Percentiles rank a stretch among this genome's conserved stretches.
These are phyloP conservation scores for Zangia roseola DNA, from an alignment of 768 basidiomycete genomes.

Conservation along the genomic window DNA sequence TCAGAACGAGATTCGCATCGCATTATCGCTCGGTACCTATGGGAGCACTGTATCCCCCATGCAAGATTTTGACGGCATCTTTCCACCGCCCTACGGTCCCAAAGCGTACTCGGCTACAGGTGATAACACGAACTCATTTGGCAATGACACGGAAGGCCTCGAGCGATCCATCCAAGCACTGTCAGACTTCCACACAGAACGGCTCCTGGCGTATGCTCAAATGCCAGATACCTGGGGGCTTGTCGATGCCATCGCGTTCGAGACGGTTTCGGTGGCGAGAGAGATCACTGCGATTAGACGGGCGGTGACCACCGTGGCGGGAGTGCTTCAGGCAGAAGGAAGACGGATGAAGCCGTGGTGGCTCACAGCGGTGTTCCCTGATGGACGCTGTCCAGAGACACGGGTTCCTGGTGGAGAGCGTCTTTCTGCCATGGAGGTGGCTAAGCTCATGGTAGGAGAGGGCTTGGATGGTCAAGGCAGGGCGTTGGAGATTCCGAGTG, in stretches of 20 bases:
- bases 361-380: constrained; percentile 65
- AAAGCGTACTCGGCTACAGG: constrained; percentile 35
- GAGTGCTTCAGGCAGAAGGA: constrained; percentile 18
- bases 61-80: constrained; percentile 73
- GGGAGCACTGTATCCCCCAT: constrained; percentile 64
- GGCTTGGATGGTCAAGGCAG: constrained; percentile 13
- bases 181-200: constrained; percentile 58
- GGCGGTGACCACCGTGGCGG: constrained; percentile 48
- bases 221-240: constrained; percentile 50
- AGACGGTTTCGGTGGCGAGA: constrained; percentile 68
- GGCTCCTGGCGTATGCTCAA: constrained; percentile 52
- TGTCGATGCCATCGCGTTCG: constrained; percentile 70
- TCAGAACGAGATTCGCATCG: constrained; percentile 43
- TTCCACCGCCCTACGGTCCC: constrained; percentile 76
- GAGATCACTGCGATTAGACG: constrained; percentile 65
- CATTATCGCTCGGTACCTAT: constrained; percentile 72
- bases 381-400: constrained; percentile 46
- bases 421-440: constrained; percentile 40
- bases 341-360: constrained; percentile 62
- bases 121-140: constrained; percentile 45
- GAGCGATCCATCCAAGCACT: constrained; percentile 49
- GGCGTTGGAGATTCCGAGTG: constrained; percentile 40
- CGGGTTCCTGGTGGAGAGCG: constrained; percentile 21
- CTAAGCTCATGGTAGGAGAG: constrained; percentile 37
- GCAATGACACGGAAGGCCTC: constrained; percentile 31